phyloP scores from a whole-genome alignment of 2,329 filamentous ascomycete genomes.

The Trichoderma arundinaceum region DNA sequence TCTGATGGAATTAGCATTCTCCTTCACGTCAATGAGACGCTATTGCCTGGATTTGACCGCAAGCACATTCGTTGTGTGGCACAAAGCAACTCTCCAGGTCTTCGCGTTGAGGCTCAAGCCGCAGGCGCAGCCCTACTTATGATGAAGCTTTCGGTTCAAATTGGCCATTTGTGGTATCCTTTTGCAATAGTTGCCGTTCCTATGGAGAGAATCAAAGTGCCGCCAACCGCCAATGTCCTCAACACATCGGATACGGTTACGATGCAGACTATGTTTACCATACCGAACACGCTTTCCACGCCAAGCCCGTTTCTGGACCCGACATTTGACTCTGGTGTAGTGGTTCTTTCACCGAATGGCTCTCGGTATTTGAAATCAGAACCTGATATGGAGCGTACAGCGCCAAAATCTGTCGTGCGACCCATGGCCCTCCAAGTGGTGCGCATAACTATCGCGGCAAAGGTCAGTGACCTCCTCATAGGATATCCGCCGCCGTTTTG shows the following conservation, averaged over 20 bases:
- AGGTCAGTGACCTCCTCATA: too few relatives aligned
- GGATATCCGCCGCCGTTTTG: not conserved
- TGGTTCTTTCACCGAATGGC: too few relatives aligned
- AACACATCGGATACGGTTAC: not conserved
- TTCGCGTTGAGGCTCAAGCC: constrained; percentile 16
- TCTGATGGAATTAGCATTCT: not conserved
- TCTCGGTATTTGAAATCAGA: too few relatives aligned
- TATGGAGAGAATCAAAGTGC: not conserved
- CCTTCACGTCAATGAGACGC: not conserved
- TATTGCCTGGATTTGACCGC: not conserved
- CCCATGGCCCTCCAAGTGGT: too few relatives aligned
- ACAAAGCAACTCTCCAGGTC: not conserved
- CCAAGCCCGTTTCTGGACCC: too few relatives aligned
- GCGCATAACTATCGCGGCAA: too few relatives aligned
- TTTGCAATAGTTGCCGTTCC: not conserved
- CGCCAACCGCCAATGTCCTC: not conserved
- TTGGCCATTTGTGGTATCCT: too few relatives aligned
- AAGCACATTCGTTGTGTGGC: not conserved
- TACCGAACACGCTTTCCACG: too few relatives aligned
- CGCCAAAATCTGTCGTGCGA: too few relatives aligned
- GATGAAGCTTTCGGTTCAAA: too few relatives aligned
- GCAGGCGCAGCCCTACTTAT: not conserved
- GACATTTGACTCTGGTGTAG: too few relatives aligned
- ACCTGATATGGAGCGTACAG: too few relatives aligned
- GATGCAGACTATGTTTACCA: not conserved